Conservation (phyloP, 176 grass and related monocot species). For the Poa pratensis region DNA sequence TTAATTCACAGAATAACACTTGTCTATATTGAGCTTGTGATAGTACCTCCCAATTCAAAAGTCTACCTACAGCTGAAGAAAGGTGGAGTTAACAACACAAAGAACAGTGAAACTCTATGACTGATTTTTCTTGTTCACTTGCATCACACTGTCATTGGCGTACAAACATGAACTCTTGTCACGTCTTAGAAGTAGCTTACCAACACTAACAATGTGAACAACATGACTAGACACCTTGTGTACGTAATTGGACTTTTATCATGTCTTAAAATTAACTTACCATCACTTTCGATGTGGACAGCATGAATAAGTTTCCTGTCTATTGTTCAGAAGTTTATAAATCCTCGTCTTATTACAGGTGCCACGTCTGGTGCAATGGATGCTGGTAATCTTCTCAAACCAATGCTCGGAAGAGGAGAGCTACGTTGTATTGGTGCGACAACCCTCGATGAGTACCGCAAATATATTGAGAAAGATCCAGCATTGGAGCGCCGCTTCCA, state of each 20-base stretch:
- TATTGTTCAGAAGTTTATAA: slow-evolving; percentile 1
- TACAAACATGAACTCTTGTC: not conserved
- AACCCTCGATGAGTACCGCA: slow-evolving; percentile 96
- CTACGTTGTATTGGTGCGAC: slow-evolving; percentile 96
- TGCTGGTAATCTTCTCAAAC: slow-evolving; percentile 96
- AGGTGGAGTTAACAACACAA: not conserved
- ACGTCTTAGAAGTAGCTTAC: not conserved
- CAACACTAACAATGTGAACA: not conserved
- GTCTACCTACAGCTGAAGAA: not conserved
- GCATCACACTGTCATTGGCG: not conserved
- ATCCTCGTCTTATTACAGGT: slow-evolving; percentile 57
- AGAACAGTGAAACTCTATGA: not conserved
- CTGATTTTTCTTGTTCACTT: not conserved
- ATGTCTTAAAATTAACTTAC: not conserved
- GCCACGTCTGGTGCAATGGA: slow-evolving; percentile 98
- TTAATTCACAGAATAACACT: not conserved
- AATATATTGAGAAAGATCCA: slow-evolving; percentile 99
- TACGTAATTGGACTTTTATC: not conserved
- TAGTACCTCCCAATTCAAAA: not conserved
- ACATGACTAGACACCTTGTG: not conserved
- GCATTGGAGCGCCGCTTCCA: slow-evolving; percentile 97
- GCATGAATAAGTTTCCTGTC: not conserved
- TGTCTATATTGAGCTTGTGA: not conserved
- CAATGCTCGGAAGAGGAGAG: slow-evolving; percentile 98
- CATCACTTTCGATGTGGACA: not conserved